Conservation (phyloP, 106 monocot species). For the Posidonia australis region DNA sequence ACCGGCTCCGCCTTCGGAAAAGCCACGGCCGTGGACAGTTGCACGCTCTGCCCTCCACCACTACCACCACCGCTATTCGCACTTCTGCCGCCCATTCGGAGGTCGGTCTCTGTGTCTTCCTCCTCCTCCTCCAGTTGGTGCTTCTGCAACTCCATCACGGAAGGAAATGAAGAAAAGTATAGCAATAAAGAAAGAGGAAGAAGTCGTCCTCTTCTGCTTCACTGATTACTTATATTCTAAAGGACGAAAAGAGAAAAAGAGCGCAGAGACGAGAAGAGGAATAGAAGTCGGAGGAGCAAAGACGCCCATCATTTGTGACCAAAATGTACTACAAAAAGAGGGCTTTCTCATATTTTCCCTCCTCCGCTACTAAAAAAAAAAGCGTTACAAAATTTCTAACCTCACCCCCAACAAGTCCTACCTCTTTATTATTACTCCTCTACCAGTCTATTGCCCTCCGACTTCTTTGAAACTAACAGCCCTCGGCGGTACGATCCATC, state of each 20-base stretch:
- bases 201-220: neutral
- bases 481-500: too few relatives aligned
- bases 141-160: neutral
- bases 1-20: slow-evolving; percentile 4
- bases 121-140: slow-evolving; percentile 1
- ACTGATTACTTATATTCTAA: too few relatives aligned
- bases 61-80: neutral
- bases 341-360: neutral
- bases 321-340: too few relatives aligned
- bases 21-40: too few relatives aligned
- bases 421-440: too few relatives aligned
- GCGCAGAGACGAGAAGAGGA: neutral
- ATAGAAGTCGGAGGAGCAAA: neutral
- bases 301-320: too few relatives aligned
- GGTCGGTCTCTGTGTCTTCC: slow-evolving; percentile 10
- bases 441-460: neutral
- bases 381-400: neutral
- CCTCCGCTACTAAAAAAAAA: neutral
- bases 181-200: neutral
- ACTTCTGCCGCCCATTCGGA: slow-evolving; percentile 6
- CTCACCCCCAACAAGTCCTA: too few relatives aligned
- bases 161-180: too few relatives aligned
- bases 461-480: neutral
- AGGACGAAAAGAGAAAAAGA: too few relatives aligned
- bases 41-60: neutral